phyloP scores from a whole-genome alignment of 352 stramenopile genomes.

The Globisporangium heterothallicum region DNA sequence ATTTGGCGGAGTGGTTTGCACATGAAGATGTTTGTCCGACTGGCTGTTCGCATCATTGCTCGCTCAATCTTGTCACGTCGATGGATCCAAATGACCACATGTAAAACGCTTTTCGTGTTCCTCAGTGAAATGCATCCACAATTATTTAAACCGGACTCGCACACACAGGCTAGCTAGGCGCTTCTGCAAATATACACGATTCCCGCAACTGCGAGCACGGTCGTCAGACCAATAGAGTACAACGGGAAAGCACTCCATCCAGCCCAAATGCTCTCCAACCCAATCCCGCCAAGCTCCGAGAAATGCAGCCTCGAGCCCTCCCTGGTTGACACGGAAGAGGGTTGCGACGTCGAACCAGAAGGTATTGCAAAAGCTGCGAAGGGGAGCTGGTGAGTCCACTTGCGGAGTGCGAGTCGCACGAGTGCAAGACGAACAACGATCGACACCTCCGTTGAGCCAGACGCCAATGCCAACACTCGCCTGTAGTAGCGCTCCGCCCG shows the following conservation, averaged over 20 bases:
- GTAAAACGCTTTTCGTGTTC: too few relatives aligned
- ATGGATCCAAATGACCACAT: slow-evolving; percentile 11
- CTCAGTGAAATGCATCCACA: not conserved
- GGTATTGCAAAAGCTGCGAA: slow-evolving; percentile 15
- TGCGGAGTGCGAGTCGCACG: slow-evolving; percentile 23
- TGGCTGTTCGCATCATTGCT: slow-evolving; percentile 67
- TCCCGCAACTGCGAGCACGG: not conserved
- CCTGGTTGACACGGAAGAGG: not conserved
- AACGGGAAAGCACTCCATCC: not conserved
- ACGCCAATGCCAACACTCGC: slow-evolving; percentile 43
- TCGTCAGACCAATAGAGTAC: not conserved
- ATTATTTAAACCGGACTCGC: not conserved
- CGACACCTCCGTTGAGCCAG: slow-evolving; percentile 19
- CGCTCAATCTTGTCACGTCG: slow-evolving; percentile 31
- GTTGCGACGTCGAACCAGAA: not conserved
- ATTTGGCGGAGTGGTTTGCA: slow-evolving; percentile 79
- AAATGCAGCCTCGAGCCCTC: slow-evolving; percentile 1
- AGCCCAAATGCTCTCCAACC: slow-evolving; percentile 6
- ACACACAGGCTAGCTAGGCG: not conserved
- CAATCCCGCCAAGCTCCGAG: slow-evolving; percentile 6
- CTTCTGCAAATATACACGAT: not conserved
- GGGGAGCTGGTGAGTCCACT: slow-evolving; percentile 24
- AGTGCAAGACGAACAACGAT: slow-evolving; percentile 37
- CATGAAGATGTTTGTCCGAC: slow-evolving; percentile 66
- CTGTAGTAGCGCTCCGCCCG: slow-evolving; percentile 62